These are phyloP conservation scores for Trichophyton mentagrophytes DNA, from an alignment of 2,329 filamentous ascomycete species.

Conservation along the genomic window DNA sequence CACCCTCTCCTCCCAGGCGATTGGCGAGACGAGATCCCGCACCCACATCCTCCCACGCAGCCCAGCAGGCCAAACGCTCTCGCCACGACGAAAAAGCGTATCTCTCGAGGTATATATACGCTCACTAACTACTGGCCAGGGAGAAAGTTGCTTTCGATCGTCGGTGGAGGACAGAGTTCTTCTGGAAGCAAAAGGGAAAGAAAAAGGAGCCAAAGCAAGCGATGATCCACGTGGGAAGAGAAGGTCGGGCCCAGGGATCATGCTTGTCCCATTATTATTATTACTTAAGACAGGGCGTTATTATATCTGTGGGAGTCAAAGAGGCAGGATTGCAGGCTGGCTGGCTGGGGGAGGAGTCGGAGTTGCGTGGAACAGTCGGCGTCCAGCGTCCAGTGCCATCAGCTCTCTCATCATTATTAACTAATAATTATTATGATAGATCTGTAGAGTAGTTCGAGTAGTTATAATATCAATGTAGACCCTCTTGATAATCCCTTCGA, in stretches of 20 bases:
- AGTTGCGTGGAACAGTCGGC: too few species aligned
- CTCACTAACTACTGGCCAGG: too few species aligned
- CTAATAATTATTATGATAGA: too few species aligned
- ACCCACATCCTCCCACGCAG: not conserved
- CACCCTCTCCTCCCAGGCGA: not conserved
- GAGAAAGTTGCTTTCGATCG: not conserved
- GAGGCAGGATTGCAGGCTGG: not conserved
- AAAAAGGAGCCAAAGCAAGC: not conserved
- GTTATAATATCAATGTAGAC: too few species aligned
- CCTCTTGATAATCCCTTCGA: too few species aligned
- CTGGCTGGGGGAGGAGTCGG: too few species aligned
- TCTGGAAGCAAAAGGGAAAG: not conserved
- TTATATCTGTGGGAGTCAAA: not conserved
- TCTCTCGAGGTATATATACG: too few species aligned
- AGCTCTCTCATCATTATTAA: too few species aligned
- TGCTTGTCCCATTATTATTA: not conserved
- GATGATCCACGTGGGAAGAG: not conserved
- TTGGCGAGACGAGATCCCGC: not conserved
- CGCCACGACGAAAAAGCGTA: too few species aligned
- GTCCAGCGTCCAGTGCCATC: too few species aligned
- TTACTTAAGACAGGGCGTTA: not conserved
- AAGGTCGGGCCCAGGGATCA: not conserved
- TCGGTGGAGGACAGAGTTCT: conserved; percentile 4
- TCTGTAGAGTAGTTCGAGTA: too few species aligned
- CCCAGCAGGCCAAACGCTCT: too few species aligned